phyloP scores from a whole-genome alignment of 768 basidiomycete species.

The Serendipita sp. region DNA sequence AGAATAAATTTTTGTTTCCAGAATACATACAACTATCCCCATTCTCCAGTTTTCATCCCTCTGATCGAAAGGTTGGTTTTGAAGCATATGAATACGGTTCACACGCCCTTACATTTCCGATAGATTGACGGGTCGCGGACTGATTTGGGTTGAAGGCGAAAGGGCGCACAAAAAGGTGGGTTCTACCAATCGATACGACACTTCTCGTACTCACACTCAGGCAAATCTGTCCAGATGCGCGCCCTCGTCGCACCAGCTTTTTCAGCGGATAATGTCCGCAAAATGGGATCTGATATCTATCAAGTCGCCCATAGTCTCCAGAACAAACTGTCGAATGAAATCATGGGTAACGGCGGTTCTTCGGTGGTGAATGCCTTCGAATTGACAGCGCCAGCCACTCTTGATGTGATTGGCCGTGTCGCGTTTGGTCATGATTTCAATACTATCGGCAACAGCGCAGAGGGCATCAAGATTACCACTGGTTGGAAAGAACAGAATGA shows the following conservation, averaged over 20 bases:
- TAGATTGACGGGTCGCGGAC: not conserved
- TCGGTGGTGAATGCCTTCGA: not conserved
- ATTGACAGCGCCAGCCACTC: constrained; percentile 3
- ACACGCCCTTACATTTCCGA: not conserved
- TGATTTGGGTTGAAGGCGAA: constrained; percentile 8
- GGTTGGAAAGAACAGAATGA: constrained; percentile 2
- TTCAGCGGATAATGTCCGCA: constrained; percentile 4
- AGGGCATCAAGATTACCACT: constrained; percentile 5
- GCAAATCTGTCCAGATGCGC: constrained; percentile 1
- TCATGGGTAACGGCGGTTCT: not conserved
- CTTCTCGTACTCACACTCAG: too few species aligned
- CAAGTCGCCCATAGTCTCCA: not conserved
- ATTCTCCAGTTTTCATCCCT: constrained; percentile 6
- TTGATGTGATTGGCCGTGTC: constrained; percentile 7
- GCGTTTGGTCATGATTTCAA: constrained; percentile 7
- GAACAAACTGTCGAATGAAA: not conserved
- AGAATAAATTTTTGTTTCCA: not conserved
- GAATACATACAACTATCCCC: constrained; percentile 20
- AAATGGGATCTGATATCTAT: constrained; percentile 5
- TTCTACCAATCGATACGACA: not conserved
- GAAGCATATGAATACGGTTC: not conserved
- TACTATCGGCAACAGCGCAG: not conserved
- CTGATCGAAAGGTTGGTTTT: not conserved
- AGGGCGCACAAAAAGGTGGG: constrained; percentile 3
- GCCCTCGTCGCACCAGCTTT: constrained; percentile 6